A percentile compares a stretch with the other conserved stretches of the same genome.
Evolutionary conservation across 805 yeast species (phyloP).

Genomic region (Barnettozyma populi): DNA sequence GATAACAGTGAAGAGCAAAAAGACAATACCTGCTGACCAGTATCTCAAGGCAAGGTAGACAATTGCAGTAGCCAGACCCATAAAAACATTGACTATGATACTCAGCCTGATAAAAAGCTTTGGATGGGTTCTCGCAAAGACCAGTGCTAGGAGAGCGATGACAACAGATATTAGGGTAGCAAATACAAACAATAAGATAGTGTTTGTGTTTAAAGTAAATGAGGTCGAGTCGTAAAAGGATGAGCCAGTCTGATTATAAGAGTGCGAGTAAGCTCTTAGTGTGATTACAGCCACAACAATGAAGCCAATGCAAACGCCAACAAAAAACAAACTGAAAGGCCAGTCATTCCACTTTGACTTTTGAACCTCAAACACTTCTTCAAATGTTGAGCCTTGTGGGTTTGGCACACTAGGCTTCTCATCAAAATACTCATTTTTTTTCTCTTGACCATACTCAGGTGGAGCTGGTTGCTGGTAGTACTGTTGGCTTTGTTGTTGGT

Average conservation of each 20-base stretch:
- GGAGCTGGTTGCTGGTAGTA: constrained; percentile 1
- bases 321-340: constrained; percentile 55
- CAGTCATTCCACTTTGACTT: constrained; percentile 67
- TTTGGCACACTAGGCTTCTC: constrained; percentile 33
- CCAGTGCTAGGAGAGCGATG: constrained; percentile 49
- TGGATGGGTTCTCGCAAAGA: constrained; percentile 61
- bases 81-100: constrained; percentile 55
- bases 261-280: constrained; percentile 54
- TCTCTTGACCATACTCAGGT: constrained; percentile 9
- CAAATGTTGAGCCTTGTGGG: constrained; percentile 44
- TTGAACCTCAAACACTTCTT: constrained; percentile 61
- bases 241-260: constrained; percentile 51
- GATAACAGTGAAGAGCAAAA: constrained; percentile 56
- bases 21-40: constrained; percentile 78
- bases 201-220: constrained; percentile 68
- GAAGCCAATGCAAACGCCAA: constrained; percentile 55
- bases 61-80: constrained; percentile 74
- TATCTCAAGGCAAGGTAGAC: constrained; percentile 62
- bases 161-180: constrained; percentile 55
- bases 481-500: background rate
- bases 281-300: constrained; percentile 65
- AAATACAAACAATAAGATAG: constrained; percentile 65
- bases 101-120: constrained; percentile 63
- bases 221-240: constrained; percentile 51
- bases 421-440: constrained; percentile 10